Evolutionary conservation across 352 stramenopile species (phyloP).

Genomic region (Globisporangium echinulatum): DNA sequence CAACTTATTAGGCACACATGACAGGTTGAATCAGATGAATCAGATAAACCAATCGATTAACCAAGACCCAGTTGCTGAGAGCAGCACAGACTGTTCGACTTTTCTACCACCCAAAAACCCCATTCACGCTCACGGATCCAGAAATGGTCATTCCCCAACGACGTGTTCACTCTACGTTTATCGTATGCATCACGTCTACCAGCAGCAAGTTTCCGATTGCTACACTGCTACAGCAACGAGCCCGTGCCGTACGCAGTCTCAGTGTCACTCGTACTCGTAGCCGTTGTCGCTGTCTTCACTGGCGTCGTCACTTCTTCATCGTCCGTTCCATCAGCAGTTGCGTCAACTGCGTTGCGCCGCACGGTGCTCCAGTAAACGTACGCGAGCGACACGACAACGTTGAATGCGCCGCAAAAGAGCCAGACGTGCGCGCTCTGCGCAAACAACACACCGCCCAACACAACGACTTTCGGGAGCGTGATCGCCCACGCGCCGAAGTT

Average conservation of each 20-base stretch:
- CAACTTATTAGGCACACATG: too few species aligned
- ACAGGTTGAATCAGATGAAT: too few species aligned
- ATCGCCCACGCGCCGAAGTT: conserved; percentile 66
- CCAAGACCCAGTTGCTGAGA: too few species aligned
- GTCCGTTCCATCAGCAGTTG: neutral
- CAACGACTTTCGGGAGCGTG: conserved; percentile 75
- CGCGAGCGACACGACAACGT: conserved; percentile 39
- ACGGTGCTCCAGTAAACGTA: conserved; percentile 68
- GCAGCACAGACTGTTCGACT: too few species aligned
- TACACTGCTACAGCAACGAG: conserved; percentile 23
- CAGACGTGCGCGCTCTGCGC: conserved; percentile 61
- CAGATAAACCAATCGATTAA: too few species aligned
- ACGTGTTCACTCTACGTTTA: too few species aligned
- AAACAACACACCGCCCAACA: conserved; percentile 65
- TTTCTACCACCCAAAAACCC: too few species aligned
- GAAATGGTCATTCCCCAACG: too few species aligned
- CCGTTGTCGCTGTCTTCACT: neutral
- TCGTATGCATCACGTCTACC: too few species aligned
- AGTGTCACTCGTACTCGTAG: neutral
- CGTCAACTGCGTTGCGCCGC: conserved; percentile 19
- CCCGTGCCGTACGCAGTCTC: conserved; percentile 28
- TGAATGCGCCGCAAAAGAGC: conserved; percentile 70
- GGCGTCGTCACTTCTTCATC: neutral
- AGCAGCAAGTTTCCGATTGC: too few species aligned
- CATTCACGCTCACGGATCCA: too few species aligned